phyloP scores from a whole-genome alignment of 306 rosid species.

The Rubus parviflorus region DNA sequence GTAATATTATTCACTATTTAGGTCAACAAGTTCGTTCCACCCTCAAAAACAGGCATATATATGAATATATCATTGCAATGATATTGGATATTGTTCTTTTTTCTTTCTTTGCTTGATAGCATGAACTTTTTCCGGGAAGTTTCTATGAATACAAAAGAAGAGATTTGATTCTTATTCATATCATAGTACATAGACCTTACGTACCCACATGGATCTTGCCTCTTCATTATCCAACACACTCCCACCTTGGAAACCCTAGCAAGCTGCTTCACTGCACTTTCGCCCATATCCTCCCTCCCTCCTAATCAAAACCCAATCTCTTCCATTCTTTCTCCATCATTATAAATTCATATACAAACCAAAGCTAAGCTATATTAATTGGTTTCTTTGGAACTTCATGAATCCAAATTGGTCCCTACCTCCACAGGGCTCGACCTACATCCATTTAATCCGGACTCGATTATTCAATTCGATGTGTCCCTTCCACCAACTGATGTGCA shows the following conservation, averaged over 20 bases:
- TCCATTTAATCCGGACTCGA: constrained; percentile 13
- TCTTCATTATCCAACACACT: constrained; percentile 55
- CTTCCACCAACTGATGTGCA: constrained; percentile 24
- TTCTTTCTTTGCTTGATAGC: constrained; percentile 19
- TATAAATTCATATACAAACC: neutral
- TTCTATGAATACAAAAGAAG: constrained; percentile 15
- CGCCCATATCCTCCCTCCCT: constrained; percentile 38
- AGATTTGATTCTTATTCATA: constrained; percentile 32
- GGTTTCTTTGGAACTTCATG: neutral
- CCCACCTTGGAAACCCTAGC: constrained; percentile 29
- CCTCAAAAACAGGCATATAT: constrained; percentile 27
- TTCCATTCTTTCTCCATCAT: neutral
- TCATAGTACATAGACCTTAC: constrained; percentile 7
- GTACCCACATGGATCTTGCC: constrained; percentile 70
- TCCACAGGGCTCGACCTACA: neutral
- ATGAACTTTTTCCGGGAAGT: constrained; percentile 32
- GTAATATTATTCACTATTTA: neutral
- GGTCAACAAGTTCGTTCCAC: constrained; percentile 22
- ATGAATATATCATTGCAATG: constrained; percentile 9
- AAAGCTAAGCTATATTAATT: neutral
- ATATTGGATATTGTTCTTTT: constrained; percentile 37
- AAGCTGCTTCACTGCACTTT: constrained; percentile 32
- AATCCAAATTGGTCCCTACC: constrained; percentile 17
- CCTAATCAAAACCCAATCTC: constrained; percentile 11
- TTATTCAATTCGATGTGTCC: constrained; percentile 24